These are phyloP conservation scores for Penicillium mononematosum DNA, from an alignment of 495 filamentous ascomycete species.

Conservation along the genomic window DNA sequence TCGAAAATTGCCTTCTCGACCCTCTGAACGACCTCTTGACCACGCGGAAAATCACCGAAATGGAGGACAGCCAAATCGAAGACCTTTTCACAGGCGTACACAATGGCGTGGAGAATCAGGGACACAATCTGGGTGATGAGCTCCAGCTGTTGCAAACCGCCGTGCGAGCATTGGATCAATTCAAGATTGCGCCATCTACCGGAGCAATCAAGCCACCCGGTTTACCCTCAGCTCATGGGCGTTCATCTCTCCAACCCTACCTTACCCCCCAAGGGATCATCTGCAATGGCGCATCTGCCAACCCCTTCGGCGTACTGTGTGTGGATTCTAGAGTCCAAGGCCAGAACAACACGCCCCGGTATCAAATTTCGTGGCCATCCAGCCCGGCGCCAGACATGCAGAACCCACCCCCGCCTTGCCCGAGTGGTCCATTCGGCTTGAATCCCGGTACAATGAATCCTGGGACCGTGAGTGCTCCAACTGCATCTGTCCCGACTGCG, in stretches of 20 bases:
- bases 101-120: slow-evolving; percentile 14
- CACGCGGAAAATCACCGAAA: slow-evolving; percentile 27
- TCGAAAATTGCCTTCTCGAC: slow-evolving; percentile 56
- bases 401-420: background rate
- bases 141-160: slow-evolving; percentile 19
- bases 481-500: background rate
- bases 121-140: slow-evolving; percentile 12
- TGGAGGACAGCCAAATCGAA: slow-evolving; percentile 27
- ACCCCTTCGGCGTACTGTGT: background rate
- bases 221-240: background rate
- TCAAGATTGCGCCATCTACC: background rate
- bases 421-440: background rate
- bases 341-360: background rate
- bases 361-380: background rate
- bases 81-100: slow-evolving; percentile 21
- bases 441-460: background rate
- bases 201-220: background rate
- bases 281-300: background rate
- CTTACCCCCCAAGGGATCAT: background rate
- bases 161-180: slow-evolving; percentile 1
- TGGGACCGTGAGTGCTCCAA: background rate
- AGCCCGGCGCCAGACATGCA: background rate
- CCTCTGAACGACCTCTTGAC: slow-evolving; percentile 32
- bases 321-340: background rate
- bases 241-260: background rate